These are phyloP conservation scores for Agapanthus africanus DNA, from an alignment of 106 monocot genomes.

Conservation along the genomic window DNA sequence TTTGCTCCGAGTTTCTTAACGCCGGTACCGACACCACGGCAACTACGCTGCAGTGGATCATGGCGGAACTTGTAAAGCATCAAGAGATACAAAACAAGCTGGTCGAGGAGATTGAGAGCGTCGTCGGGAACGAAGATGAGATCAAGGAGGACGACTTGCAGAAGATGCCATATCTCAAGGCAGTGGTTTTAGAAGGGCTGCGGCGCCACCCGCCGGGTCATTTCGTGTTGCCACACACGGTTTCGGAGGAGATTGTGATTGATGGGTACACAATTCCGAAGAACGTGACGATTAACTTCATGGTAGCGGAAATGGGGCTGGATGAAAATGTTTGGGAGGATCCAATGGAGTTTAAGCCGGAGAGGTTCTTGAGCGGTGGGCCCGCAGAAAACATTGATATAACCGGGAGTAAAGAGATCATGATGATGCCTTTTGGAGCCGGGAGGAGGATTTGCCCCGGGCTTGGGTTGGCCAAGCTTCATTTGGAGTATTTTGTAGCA, in stretches of 20 bases:
- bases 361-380: slow-evolving; percentile 22
- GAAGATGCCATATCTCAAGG: slow-evolving; percentile 28
- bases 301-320: slow-evolving; percentile 22
- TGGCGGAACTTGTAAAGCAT: slow-evolving; percentile 28
- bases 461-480: slow-evolving; percentile 13
- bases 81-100: slow-evolving; percentile 29
- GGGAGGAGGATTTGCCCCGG: slow-evolving; percentile 30
- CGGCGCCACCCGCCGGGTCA: slow-evolving; percentile 29
- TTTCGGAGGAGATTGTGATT: slow-evolving; percentile 17
- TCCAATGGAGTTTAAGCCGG: slow-evolving; percentile 32
- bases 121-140: neutral
- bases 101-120: slow-evolving; percentile 6
- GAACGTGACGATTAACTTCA: slow-evolving; percentile 16
- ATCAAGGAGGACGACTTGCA: slow-evolving; percentile 19
- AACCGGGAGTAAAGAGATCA: slow-evolving; percentile 17
- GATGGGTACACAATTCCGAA: slow-evolving; percentile 22
- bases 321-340: slow-evolving; percentile 25
- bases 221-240: slow-evolving; percentile 28
- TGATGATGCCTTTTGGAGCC: slow-evolving; percentile 39
- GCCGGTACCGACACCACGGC: slow-evolving; percentile 46
- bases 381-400: slow-evolving; percentile 1
- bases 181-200: slow-evolving; percentile 39
- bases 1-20: slow-evolving; percentile 35
- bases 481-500: slow-evolving; percentile 22
- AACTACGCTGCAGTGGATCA: slow-evolving; percentile 38